phyloP scores from a whole-genome alignment of 306 rosid species.

The Ormosia emarginata region DNA sequence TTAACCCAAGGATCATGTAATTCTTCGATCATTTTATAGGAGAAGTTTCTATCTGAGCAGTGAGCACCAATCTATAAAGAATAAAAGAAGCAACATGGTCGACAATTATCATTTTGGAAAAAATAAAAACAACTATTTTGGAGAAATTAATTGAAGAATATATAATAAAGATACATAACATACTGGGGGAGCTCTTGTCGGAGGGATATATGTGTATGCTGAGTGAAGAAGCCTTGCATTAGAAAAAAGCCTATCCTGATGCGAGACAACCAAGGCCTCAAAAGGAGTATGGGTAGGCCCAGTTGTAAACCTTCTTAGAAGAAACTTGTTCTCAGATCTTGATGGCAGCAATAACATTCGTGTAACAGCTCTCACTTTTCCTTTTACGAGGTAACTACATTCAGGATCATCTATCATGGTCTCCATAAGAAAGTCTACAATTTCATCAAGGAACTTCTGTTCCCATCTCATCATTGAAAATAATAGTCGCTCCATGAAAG shows the following conservation, averaged over 20 bases:
- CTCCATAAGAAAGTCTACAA: conserved; percentile 53
- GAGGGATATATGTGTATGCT: conserved; percentile 81
- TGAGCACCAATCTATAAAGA: conserved; percentile 63
- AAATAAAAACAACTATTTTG: conserved; percentile 1
- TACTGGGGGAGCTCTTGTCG: conserved; percentile 93
- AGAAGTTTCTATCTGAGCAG: conserved; percentile 82
- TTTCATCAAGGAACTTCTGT: conserved; percentile 56
- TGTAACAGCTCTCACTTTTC: conserved; percentile 71
- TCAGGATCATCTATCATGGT: conserved; percentile 52
- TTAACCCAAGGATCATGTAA: conserved; percentile 87
- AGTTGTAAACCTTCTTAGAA: conserved; percentile 52
- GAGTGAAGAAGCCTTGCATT: conserved; percentile 85
- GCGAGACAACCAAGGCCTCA: conserved; percentile 78
- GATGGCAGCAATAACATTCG: conserved; percentile 83
- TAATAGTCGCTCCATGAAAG: conserved; percentile 73
- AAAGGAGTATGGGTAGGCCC: conserved; percentile 70
- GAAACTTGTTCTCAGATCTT: conserved; percentile 48
- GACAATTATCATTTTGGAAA: background rate
- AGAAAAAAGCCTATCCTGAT: conserved; percentile 64
- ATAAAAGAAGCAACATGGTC: conserved; percentile 17
- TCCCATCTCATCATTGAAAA: conserved; percentile 77
- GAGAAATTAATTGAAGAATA: background rate
- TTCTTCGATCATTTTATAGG: conserved; percentile 77
- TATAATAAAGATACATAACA: conserved; percentile 30
- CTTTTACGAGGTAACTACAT: conserved; percentile 49